phyloP scores from a whole-genome alignment of 176 grass and related monocot genomes.

The Hordeum vulgare region MorexV3_pseudomolecules_assembly NC_058523.1:407943099-407943598 shows the following conservation, averaged over 20 bases:
- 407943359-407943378: not conserved
- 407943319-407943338: not conserved
- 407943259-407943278: not conserved
- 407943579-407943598: not conserved
- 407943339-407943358: not conserved
- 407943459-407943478: not conserved
- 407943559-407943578: slow-evolving; percentile 31
- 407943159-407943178: not conserved
- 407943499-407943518: not conserved
- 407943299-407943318: not conserved
- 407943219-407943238: not conserved
- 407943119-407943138: no score
- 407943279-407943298: not conserved
- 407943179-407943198: not conserved
- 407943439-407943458: slow-evolving; percentile 15
- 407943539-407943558: not conserved
- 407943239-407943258: not conserved
- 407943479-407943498: slow-evolving; percentile 9
- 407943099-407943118: not conserved
- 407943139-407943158: no score
- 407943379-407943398: not conserved
- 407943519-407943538: slow-evolving; percentile 26
- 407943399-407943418: not conserved
- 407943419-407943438: not conserved
- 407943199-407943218: not conserved